Evolutionary conservation across 805 yeast genomes (phyloP).

Genomic region (Metschnikowia reukaufii): DNA sequence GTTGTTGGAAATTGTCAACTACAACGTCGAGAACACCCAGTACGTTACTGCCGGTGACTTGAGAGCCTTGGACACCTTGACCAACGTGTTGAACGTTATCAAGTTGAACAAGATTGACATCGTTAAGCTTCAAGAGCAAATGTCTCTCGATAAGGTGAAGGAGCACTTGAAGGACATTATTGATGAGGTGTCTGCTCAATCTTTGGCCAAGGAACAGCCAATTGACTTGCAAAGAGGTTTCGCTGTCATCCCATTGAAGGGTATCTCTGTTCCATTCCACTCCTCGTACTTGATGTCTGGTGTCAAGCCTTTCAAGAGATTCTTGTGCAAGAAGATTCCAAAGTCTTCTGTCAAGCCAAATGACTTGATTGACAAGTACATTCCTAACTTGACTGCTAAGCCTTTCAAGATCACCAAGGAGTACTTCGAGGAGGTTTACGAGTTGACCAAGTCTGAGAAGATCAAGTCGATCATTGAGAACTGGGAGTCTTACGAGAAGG

Average conservation of each 20-base stretch:
- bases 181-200: constrained; percentile 77
- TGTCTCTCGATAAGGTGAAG: constrained; percentile 85
- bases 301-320: constrained; percentile 98
- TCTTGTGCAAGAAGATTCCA: constrained; percentile 93
- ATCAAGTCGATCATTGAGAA: constrained; percentile 87
- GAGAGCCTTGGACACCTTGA: constrained; percentile 88
- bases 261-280: constrained; percentile 99
- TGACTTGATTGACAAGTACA: constrained; percentile 89
- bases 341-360: constrained; percentile 94
- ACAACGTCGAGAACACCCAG: constrained; percentile 97
- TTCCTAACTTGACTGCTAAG: constrained; percentile 97
- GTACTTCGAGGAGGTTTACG: constrained; percentile 94
- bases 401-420: constrained; percentile 96
- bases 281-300: constrained; percentile 97
- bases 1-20: constrained; percentile 97
- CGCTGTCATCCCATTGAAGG: constrained; percentile 97
- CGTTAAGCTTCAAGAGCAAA: constrained; percentile 75
- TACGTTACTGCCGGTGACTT: constrained; percentile 99
- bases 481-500: constrained; percentile 83
- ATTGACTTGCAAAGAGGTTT: constrained; percentile 96
- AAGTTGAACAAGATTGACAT: constrained; percentile 94
- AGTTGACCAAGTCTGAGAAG: constrained; percentile 86
- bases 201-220: constrained; percentile 91
- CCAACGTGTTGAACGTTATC: constrained; percentile 89
- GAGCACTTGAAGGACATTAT: constrained; percentile 87